phyloP scores from a whole-genome alignment of 2,329 filamentous ascomycete species.

The Hypomyces perniciosus region DNA sequence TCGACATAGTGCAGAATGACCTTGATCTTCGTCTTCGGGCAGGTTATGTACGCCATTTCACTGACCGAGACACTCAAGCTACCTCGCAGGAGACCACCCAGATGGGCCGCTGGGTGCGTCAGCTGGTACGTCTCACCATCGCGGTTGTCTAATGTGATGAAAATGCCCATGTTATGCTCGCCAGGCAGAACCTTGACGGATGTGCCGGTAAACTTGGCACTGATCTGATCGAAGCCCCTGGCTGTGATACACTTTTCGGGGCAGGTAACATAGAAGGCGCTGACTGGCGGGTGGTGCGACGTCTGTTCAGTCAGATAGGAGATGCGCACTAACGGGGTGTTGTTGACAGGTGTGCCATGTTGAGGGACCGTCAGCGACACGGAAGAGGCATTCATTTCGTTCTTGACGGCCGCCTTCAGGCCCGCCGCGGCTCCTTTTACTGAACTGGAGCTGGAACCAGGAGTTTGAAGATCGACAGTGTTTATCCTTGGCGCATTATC shows the following conservation, averaged over 20 bases:
- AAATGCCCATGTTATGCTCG: slow-evolving; percentile 92
- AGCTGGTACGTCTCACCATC: slow-evolving; percentile 90
- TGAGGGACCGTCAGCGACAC: slow-evolving; percentile 48
- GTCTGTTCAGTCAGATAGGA: slow-evolving; percentile 97
- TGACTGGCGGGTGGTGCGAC: slow-evolving; percentile 94
- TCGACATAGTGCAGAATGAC: slow-evolving; percentile 89
- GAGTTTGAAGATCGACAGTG: slow-evolving; percentile 35
- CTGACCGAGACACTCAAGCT: slow-evolving; percentile 86
- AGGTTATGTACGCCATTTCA: slow-evolving; percentile 82
- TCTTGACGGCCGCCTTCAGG: slow-evolving; percentile 39
- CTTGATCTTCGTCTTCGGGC: slow-evolving; percentile 85
- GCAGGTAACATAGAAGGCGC: slow-evolving; percentile 89
- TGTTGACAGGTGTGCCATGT: slow-evolving; percentile 34
- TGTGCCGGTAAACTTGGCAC: slow-evolving; percentile 95
- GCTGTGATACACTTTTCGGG: slow-evolving; percentile 85
- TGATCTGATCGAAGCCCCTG: slow-evolving; percentile 90
- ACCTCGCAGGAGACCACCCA: slow-evolving; percentile 82
- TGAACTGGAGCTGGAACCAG: slow-evolving; percentile 26
- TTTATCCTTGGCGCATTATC: slow-evolving; percentile 65
- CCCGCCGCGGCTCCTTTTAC: slow-evolving; percentile 41
- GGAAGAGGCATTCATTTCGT: slow-evolving; percentile 41
- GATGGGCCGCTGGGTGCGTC: slow-evolving; percentile 86
- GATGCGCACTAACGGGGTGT: slow-evolving; percentile 58
- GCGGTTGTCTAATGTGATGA: slow-evolving; percentile 74
- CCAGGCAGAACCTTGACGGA: slow-evolving; percentile 87